Evolutionary conservation across 805 yeast species (phyloP).

Genomic region (Myxozyma geophila): DNA sequence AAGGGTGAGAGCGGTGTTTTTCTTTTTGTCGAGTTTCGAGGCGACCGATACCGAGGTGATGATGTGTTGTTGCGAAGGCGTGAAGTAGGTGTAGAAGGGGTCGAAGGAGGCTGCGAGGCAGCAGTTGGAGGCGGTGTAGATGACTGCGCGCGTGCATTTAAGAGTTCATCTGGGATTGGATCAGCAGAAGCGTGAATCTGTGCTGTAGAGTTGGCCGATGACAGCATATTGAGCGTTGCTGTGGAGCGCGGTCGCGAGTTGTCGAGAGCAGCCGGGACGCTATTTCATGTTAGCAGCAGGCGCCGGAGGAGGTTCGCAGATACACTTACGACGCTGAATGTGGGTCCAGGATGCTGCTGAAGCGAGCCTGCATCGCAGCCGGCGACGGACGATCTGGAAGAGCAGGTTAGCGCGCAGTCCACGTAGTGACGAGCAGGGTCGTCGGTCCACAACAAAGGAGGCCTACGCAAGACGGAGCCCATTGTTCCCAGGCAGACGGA

Average conservation of each 20-base stretch:
- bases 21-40: background rate
- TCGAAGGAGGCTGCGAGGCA: background rate
- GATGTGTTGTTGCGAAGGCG: background rate
- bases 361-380: background rate
- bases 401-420: background rate
- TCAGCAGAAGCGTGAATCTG: background rate
- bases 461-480: slow-evolving; percentile 9
- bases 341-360: background rate
- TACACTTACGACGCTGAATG: background rate
- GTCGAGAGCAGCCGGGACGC: no score
- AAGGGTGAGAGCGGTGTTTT: background rate
- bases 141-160: background rate
- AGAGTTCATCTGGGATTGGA: background rate
- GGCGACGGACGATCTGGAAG: slow-evolving; percentile 4
- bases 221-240: background rate
- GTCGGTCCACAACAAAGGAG: background rate
- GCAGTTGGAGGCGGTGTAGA: background rate
- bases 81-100: slow-evolving; percentile 7
- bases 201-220: background rate
- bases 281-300: background rate
- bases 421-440: background rate
- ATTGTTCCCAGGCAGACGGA: background rate
- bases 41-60: slow-evolving; percentile 4
- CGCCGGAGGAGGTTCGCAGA: background rate
- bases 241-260: background rate